These are phyloP conservation scores for Acer yangbiense DNA, from an alignment of 345 rosid species.

Conservation along the genomic window DNA sequence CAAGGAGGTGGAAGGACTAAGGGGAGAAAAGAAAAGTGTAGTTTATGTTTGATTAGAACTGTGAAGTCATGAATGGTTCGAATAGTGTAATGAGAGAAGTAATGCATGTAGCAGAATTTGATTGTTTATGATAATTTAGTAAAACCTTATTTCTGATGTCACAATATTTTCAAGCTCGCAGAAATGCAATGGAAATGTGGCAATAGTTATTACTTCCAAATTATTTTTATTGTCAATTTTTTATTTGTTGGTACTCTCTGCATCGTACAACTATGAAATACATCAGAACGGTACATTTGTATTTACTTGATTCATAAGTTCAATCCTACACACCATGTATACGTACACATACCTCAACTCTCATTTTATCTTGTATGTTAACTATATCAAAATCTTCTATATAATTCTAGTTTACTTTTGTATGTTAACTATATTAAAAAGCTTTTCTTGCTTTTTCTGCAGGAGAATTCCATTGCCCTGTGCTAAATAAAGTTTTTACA, in stretches of 20 bases:
- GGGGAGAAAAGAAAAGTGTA: neutral
- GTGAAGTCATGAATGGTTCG: neutral
- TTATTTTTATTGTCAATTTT: neutral
- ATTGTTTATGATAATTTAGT: neutral
- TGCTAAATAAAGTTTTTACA: constrained; percentile 89
- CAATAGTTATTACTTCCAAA: neutral
- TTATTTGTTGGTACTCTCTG: neutral
- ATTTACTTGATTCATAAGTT: neutral
- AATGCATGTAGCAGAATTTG: neutral
- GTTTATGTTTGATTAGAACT: neutral
- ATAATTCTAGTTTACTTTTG: constrained; percentile 8
- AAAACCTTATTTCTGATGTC: neutral
- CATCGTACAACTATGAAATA: neutral
- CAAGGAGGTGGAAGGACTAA: neutral
- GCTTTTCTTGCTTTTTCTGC: constrained; percentile 20
- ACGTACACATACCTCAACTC: neutral
- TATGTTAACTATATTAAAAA: neutral
- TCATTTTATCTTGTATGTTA: constrained; percentile 4
- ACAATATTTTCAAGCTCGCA: neutral
- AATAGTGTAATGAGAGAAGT: neutral
- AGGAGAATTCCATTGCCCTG: constrained; percentile 94
- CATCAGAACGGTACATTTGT: neutral
- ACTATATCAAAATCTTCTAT: neutral
- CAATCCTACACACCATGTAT: constrained; percentile 1
- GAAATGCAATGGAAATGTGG: neutral